Conservation (phyloP, 495 filamentous ascomycete genomes). For the Penicillium coffeae region DNA sequence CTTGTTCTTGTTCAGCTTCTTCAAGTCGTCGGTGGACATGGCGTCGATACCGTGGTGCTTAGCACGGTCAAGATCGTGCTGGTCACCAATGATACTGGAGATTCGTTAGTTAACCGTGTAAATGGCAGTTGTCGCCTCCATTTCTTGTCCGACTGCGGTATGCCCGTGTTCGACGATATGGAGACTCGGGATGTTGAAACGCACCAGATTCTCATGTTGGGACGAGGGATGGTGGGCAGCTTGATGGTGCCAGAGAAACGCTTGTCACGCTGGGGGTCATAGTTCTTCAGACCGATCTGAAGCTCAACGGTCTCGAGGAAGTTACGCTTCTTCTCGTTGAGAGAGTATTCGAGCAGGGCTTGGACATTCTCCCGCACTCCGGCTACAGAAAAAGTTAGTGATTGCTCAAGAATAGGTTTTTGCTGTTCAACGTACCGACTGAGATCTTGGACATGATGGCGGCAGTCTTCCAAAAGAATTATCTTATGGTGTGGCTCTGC, state of each 20-base stretch:
- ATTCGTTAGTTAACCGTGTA: conserved; percentile 19
- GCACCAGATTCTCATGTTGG: conserved; percentile 90
- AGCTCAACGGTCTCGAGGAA: conserved; percentile 91
- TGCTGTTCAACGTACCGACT: conserved; percentile 60
- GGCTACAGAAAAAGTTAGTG: conserved; percentile 54
- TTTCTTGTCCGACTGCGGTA: no score
- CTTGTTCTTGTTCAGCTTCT: conserved; percentile 99
- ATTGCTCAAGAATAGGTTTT: neutral
- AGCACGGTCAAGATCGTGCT: conserved; percentile 99
- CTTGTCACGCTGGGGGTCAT: conserved; percentile 99
- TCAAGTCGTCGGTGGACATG: conserved; percentile 96
- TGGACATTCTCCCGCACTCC: conserved; percentile 94
- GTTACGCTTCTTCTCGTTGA: conserved; percentile 98
- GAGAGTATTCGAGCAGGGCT: conserved; percentile 87
- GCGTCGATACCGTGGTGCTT: conserved; percentile 97
- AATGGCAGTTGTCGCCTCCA: no score
- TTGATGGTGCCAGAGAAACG: conserved; percentile 99
- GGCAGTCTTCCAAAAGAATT: conserved; percentile 59
- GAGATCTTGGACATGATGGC: conserved; percentile 79
- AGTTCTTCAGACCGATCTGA: conserved; percentile 99
- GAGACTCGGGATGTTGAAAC: conserved; percentile 19
- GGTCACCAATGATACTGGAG: conserved; percentile 88
- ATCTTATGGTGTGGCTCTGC: conserved; percentile 71
- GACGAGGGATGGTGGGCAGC: conserved; percentile 85
- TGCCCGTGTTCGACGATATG: neutral